Percentiles rank a stretch among this genome's conserved stretches.
These are phyloP conservation scores for Asterella californica DNA, from an alignment of 225 moss, liverwort and hornwort genomes.

Conservation along the genomic window DNA sequence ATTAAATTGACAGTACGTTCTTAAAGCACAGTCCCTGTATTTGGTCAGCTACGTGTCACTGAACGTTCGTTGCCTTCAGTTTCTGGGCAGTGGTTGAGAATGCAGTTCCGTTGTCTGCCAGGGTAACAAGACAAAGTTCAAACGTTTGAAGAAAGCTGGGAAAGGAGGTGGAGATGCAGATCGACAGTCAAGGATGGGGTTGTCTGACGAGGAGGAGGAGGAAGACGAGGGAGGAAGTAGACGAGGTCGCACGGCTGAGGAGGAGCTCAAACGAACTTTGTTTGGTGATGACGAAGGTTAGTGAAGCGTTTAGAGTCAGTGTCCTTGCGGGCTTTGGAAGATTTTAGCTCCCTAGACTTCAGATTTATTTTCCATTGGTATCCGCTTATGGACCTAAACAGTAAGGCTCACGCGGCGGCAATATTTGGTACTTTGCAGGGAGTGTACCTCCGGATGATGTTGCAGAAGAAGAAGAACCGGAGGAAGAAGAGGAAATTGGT, in stretches of 20 bases:
- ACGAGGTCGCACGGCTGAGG: slow-evolving; percentile 92
- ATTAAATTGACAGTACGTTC: background rate
- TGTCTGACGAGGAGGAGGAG: slow-evolving; percentile 89
- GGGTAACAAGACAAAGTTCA: slow-evolving; percentile 89
- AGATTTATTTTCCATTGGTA: background rate
- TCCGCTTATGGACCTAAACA: background rate
- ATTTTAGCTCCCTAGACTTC: background rate
- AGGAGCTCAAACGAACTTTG: slow-evolving; percentile 79
- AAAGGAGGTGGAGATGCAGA: slow-evolving; percentile 66
- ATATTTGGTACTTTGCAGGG: slow-evolving; percentile 30
- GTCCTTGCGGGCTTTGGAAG: background rate
- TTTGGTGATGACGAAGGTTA: slow-evolving; percentile 99
- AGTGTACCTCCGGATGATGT: slow-evolving; percentile 77
- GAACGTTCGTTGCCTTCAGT: background rate
- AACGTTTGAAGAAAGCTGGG: slow-evolving; percentile 85
- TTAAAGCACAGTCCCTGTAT: background rate
- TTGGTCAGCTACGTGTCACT: background rate
- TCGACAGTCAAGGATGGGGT: slow-evolving; percentile 48
- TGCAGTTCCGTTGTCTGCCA: slow-evolving; percentile 21
- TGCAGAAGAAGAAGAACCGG: slow-evolving; percentile 74
- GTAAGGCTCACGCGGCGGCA: background rate
- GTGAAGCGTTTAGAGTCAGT: background rate
- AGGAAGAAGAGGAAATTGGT: slow-evolving; percentile 87
- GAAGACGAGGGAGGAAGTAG: slow-evolving; percentile 80
- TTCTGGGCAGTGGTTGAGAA: background rate